These are phyloP conservation scores for Fusarium torulosum DNA, from an alignment of 2,329 filamentous ascomycete genomes.

Conservation along the genomic window DNA sequence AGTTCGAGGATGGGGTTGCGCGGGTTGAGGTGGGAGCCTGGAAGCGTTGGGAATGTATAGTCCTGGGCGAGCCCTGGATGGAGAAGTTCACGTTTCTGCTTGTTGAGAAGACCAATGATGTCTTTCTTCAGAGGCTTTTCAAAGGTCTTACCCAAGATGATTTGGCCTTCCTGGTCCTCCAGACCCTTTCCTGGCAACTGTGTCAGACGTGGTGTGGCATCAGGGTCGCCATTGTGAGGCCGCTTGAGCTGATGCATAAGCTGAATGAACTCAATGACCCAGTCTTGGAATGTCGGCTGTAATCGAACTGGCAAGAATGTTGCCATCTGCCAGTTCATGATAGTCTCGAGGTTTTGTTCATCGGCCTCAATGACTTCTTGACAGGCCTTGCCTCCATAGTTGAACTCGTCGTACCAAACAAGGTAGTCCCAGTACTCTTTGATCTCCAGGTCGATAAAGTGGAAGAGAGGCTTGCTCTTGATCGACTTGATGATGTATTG, in stretches of 20 bases:
- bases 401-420: slow-evolving; percentile 99
- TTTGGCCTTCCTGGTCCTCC: slow-evolving; percentile 70
- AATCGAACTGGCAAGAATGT: slow-evolving; percentile 86
- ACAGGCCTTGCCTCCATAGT: slow-evolving; percentile 96
- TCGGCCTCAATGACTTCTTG: slow-evolving; percentile 79
- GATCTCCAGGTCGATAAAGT: slow-evolving; percentile 96
- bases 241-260: slow-evolving; percentile 91
- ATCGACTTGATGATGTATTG: slow-evolving; percentile 99
- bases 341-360: slow-evolving; percentile 84
- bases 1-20: slow-evolving; percentile 86
- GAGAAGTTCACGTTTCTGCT: slow-evolving; percentile 88
- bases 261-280: slow-evolving; percentile 94
- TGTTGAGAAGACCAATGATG: slow-evolving; percentile 82
- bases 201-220: slow-evolving; percentile 67
- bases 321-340: slow-evolving; percentile 99
- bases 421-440: slow-evolving; percentile 99
- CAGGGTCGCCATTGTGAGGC: slow-evolving; percentile 65
- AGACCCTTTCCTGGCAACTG: slow-evolving; percentile 70
- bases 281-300: slow-evolving; percentile 88
- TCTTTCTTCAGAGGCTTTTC: slow-evolving; percentile 92
- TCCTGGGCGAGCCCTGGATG: slow-evolving; percentile 90
- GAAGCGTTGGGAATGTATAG: slow-evolving; percentile 86
- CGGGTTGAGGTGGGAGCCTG: slow-evolving; percentile 70
- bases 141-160: slow-evolving; percentile 83
- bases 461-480: slow-evolving; percentile 93